Conservation (phyloP, 2,329 filamentous ascomycete genomes). For the Remersonia thermophila region DNA sequence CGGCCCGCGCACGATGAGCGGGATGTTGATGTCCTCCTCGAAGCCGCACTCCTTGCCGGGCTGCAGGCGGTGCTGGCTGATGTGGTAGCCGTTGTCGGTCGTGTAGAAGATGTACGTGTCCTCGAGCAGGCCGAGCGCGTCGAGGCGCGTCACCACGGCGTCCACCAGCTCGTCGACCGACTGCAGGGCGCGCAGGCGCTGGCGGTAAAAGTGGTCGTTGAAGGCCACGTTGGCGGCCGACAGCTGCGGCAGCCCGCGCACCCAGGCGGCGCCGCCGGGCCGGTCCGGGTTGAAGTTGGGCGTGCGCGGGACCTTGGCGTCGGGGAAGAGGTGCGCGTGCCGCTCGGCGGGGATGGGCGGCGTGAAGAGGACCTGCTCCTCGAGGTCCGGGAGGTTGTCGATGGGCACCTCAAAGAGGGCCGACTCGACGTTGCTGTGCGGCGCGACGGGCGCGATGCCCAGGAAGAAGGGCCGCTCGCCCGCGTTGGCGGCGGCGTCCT, state of each 20-base stretch:
- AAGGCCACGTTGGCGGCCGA: slow-evolving; percentile 28
- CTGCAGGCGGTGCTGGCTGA: slow-evolving; percentile 44
- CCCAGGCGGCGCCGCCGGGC: slow-evolving; percentile 33
- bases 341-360: slow-evolving; percentile 45
- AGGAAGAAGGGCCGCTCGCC: slow-evolving; percentile 41
- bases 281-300: slow-evolving; percentile 52
- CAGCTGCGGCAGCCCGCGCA: slow-evolving; percentile 27
- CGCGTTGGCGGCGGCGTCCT: slow-evolving; percentile 9
- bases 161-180: slow-evolving; percentile 32
- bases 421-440: slow-evolving; percentile 36
- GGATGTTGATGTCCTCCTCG: slow-evolving; percentile 47
- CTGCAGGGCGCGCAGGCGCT: slow-evolving; percentile 31
- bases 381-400: slow-evolving; percentile 5
- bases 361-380: slow-evolving; percentile 18
- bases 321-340: slow-evolving; percentile 47
- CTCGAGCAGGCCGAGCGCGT: slow-evolving; percentile 34
- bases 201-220: slow-evolving; percentile 36
- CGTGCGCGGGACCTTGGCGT: slow-evolving; percentile 48
- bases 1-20: slow-evolving; percentile 47
- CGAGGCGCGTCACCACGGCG: slow-evolving; percentile 22
- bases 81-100: slow-evolving; percentile 47
- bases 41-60: slow-evolving; percentile 46
- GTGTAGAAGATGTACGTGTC: slow-evolving; percentile 48
- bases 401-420: slow-evolving; percentile 9
- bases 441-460: slow-evolving; percentile 45